Evolutionary conservation across 306 rosid species (phyloP), one percentile per base, ranked within the genome.

Genomic region (Macrotyloma uniflorum): DNA sequence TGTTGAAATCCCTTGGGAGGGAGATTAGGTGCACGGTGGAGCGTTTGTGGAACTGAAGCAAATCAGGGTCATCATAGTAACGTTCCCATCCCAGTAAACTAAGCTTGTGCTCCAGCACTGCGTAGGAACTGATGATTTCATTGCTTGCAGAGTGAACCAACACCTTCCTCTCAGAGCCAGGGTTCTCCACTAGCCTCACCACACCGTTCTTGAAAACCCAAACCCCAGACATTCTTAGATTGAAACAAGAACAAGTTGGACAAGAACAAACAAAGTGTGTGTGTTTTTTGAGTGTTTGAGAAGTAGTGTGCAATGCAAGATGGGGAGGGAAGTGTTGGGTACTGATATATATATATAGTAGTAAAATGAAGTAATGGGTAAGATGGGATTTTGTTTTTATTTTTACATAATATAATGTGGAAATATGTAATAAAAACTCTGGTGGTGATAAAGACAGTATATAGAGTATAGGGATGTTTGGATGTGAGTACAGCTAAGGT

Each of bases 151-250:
- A 84, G 87, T 93, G 91, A 49, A 96, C 91, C 36, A 96, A 72
- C 79, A 91, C 93, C 79, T 88, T 96, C 1, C 97, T 84, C 61
- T 87, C 95, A 0, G 83, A 85, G 0, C 91, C 96, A 0, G 88
- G 96, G 45, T 93, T 91, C 77, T 96, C 99, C 55, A 93, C 94
- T 28, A 96, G 84, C 38, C 97, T 82, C 20, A 93, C 85, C 46
- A 96, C 97, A 3, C 97, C 96, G 84, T 96, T 90, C 83, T 83
- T 90, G 97, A 93, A 93, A 4, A 93, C 91, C 99, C 99, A 93
- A 45, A 96, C 98, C 42, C 99, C 99, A 0, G 99, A 86, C 99
- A 96, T 87, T 63, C n/a, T 55, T 58, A 5, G 1, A 36, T 1
- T 4, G 13, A 4, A 13, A 58, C 7, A 9, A 22, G 15, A 62